Evolutionary conservation across 768 basidiomycete genomes (phyloP).

Genomic region (Calvatia gigantea): DNA sequence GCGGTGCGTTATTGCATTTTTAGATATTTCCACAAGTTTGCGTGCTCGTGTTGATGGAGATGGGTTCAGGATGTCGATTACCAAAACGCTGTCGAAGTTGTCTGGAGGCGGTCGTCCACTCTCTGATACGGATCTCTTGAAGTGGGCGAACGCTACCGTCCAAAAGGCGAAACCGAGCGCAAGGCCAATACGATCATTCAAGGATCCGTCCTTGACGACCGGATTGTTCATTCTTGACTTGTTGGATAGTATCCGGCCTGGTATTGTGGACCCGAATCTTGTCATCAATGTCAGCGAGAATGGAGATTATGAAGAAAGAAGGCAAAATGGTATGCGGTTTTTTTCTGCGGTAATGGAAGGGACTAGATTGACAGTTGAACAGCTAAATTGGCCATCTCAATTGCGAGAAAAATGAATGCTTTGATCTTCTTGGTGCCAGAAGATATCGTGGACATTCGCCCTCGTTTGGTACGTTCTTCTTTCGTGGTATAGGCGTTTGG

Average conservation of each 20-base stretch:
- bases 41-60: background rate
- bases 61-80: slow-evolving; percentile 70
- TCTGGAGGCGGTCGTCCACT: slow-evolving; percentile 78
- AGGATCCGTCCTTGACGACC: slow-evolving; percentile 85
- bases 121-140: slow-evolving; percentile 90
- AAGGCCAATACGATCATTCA: slow-evolving; percentile 84
- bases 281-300: slow-evolving; percentile 57
- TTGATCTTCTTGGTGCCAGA: slow-evolving; percentile 96
- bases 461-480: slow-evolving; percentile 66
- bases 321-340: slow-evolving; percentile 80
- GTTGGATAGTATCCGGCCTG: slow-evolving; percentile 86
- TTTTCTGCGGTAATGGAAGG: slow-evolving; percentile 2
- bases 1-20: slow-evolving; percentile 49
- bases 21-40: background rate
- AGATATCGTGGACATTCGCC: slow-evolving; percentile 92
- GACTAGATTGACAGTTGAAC: slow-evolving; percentile 6
- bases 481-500: background rate
- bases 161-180: slow-evolving; percentile 60
- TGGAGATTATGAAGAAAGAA: slow-evolving; percentile 81
- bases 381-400: slow-evolving; percentile 98
- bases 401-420: slow-evolving; percentile 96
- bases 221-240: slow-evolving; percentile 93
- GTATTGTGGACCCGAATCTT: slow-evolving; percentile 89
- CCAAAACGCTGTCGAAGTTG: slow-evolving; percentile 80
- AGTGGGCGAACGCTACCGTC: slow-evolving; percentile 92